These are phyloP conservation scores for Schizothecium vesticola DNA, from an alignment of 495 filamentous ascomycete species.

Conservation along the genomic window DNA sequence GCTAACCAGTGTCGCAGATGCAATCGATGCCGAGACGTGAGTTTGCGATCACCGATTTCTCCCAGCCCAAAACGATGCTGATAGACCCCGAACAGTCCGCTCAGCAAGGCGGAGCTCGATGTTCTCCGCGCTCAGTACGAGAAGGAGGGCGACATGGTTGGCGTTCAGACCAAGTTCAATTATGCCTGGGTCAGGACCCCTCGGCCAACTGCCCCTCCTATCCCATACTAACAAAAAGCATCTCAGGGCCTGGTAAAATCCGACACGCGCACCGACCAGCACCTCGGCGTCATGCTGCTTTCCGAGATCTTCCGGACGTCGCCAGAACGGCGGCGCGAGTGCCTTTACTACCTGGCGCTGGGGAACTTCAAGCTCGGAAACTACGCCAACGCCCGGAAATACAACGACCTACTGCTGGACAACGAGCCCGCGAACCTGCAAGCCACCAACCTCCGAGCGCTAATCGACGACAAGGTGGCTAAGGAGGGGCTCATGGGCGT, in stretches of 20 bases:
- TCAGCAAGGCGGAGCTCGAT: slow-evolving; percentile 83
- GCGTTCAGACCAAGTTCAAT: slow-evolving; percentile 98
- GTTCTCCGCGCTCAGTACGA: slow-evolving; percentile 91
- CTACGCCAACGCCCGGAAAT: slow-evolving; percentile 86
- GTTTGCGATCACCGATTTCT: slow-evolving; percentile 5
- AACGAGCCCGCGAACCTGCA: slow-evolving; percentile 88
- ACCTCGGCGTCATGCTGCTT: slow-evolving; percentile 88
- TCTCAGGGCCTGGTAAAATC: slow-evolving; percentile 90
- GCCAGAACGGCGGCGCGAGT: slow-evolving; percentile 89
- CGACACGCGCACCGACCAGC: slow-evolving; percentile 72
- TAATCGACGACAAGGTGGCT: slow-evolving; percentile 95
- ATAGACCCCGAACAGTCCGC: slow-evolving; percentile 51
- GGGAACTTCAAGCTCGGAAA: slow-evolving; percentile 98
- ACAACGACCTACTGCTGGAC: slow-evolving; percentile 87
- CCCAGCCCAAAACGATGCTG: neutral
- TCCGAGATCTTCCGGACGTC: slow-evolving; percentile 94
- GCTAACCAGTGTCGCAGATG: slow-evolving; percentile 55
- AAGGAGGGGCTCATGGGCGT: slow-evolving; percentile 92
- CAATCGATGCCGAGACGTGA: slow-evolving; percentile 94
- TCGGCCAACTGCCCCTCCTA: neutral
- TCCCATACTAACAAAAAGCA: slow-evolving; percentile 1
- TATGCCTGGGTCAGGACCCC: slow-evolving; percentile 79
- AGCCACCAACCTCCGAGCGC: slow-evolving; percentile 69
- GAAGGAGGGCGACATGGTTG: slow-evolving; percentile 92
- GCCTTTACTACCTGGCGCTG: slow-evolving; percentile 92